Evolutionary conservation across 495 filamentous ascomycete genomes (phyloP).

Genomic region (Penicillium canescens): DNA sequence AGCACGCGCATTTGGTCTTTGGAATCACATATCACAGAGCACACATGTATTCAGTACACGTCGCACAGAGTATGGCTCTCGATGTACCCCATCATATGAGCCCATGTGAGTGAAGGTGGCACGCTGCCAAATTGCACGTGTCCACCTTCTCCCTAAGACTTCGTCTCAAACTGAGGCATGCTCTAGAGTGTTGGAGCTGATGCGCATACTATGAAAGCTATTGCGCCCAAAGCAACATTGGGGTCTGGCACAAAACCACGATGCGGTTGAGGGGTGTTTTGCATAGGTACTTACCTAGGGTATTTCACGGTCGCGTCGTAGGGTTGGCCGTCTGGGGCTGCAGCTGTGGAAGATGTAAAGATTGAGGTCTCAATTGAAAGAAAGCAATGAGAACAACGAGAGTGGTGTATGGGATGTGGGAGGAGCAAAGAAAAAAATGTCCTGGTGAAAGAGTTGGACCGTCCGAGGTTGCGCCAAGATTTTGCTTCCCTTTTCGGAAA

Average conservation of each 20-base stretch:
- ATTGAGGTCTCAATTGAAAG: neutral
- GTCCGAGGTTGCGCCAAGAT: conserved; percentile 31
- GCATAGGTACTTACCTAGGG: conserved; percentile 20
- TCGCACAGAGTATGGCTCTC: neutral
- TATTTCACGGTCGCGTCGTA: conserved; percentile 2
- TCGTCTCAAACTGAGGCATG: neutral
- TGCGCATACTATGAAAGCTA: neutral
- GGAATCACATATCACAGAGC: neutral
- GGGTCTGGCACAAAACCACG: neutral
- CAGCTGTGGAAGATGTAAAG: neutral
- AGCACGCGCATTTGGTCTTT: neutral
- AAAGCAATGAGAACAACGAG: neutral
- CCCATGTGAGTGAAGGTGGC: neutral
- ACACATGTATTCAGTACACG: neutral
- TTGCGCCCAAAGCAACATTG: conserved; percentile 8
- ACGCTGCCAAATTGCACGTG: conserved; percentile 7
- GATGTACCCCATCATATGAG: neutral
- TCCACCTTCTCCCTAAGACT: neutral
- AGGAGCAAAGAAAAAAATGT: conserved; percentile 1
- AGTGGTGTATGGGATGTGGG: neutral
- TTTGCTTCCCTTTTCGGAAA: conserved; percentile 25
- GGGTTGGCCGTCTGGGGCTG: neutral
- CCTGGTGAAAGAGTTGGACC: conserved; percentile 13
- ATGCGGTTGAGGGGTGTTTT: conserved; percentile 12
- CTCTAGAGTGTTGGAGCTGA: neutral